Evolutionary conservation across 2,329 filamentous ascomycete genomes (phyloP), one percentile per base, ranked within the genome.

Genomic region (Lomentospora prolificans): DNA sequence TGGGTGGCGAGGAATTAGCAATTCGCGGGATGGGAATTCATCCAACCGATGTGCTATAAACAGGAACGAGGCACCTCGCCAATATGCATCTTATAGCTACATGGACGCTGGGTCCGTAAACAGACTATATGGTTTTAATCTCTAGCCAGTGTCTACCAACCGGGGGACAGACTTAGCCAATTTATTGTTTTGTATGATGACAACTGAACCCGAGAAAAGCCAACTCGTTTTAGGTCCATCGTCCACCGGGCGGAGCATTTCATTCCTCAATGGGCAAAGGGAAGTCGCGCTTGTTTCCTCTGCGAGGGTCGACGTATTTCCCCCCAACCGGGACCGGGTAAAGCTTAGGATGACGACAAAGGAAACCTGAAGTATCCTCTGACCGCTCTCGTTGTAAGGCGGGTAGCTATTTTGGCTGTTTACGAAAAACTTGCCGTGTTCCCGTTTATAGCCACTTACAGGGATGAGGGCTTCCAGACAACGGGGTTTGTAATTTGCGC

Each of bases 321-420:
- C 1, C 22, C 44, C 44, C 22, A 17, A 10, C 17, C 44, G 22
- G 22, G 17, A 48, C 44, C 44, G 44, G 44, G 44, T 48, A 48
- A 48, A 48, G 22, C 44, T 22, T 22, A 22, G 4, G 44, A 48
- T 48, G 44, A 48, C 44, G 44, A 48, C 12, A 6, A 48, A 25
- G 44, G 19, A 27, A 48, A 48, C 7, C n/a, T 17, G 14, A 33
- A 19, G 19, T 41, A 41, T 41, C n/a, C 36, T 19, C 36, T 41
- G n/a, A 17, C 10, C 7, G 44, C 44, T 48, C 44, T 48, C 9
- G 44, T 22, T 9, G 22, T 3, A 22, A 27, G 22, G 17, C 44
- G 44, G 44, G 44, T 22, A 48, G 44, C 44, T 48, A 48, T 48
- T 48, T 48, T 48, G 44, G 44, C 44, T 48, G 44, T 48, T 48